phyloP scores from a whole-genome alignment of 495 filamentous ascomycete species.

The Talaromyces liani region DNA sequence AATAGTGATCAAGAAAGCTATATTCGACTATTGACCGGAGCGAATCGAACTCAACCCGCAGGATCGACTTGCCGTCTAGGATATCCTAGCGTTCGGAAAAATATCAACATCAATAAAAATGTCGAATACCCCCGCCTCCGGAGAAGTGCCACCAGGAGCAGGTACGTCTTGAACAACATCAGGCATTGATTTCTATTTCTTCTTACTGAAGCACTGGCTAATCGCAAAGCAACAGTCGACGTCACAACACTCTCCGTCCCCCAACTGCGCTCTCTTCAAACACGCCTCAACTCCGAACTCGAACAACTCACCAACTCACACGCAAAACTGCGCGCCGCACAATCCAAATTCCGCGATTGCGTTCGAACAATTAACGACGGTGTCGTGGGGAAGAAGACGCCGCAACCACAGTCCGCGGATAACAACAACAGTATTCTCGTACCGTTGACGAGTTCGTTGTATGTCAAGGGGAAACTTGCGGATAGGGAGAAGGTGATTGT shows the following conservation, averaged over 20 bases:
- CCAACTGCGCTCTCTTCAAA: constrained; percentile 66
- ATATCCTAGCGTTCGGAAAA: neutral
- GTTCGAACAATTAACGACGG: constrained; percentile 62
- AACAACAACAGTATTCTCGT: constrained; percentile 60
- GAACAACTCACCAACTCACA: constrained; percentile 88
- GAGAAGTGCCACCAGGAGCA: constrained; percentile 24
- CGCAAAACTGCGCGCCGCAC: constrained; percentile 78
- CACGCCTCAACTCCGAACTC: constrained; percentile 90
- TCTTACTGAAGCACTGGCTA: neutral
- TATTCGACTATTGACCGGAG: neutral
- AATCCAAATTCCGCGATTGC: constrained; percentile 88
- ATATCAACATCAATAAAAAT: constrained; percentile 10
- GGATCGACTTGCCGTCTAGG: neutral
- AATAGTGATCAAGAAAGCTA: neutral
- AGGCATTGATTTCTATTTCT: neutral
- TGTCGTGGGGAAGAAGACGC: constrained; percentile 27
- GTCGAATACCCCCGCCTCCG: constrained; percentile 20
- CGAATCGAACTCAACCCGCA: neutral
- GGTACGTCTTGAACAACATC: constrained; percentile 13
- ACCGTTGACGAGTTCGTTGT: constrained; percentile 85
- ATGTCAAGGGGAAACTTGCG: constrained; percentile 77
- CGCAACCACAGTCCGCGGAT: constrained; percentile 20
- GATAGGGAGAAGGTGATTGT: constrained; percentile 78
- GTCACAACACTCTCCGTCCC: constrained; percentile 49
- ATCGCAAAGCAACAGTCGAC: constrained; percentile 42